Evolutionary conservation across 805 yeast genomes (phyloP), one percentile per base, ranked within the genome.

Genomic region (Cyberlindnera veronae): DNA sequence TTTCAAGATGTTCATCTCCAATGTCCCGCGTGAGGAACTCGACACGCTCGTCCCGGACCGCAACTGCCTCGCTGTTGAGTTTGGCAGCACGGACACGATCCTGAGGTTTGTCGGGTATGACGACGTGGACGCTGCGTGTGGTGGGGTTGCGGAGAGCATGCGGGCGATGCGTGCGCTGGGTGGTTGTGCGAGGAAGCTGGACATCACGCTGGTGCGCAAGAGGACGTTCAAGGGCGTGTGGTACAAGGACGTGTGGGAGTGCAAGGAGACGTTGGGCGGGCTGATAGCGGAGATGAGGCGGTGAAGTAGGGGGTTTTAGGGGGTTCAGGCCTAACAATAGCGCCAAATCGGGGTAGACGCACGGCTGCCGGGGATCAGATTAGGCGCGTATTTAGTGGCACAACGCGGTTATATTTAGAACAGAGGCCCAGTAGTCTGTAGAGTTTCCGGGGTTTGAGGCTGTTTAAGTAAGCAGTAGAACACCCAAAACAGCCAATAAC

Each of bases 41-140:
- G 34, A 36, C 2, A 32, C 36, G 8, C 16, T 41, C 6, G n/a
- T 41, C 5, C 41, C 41, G 2, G 38, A 34, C 29, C n/a, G 19
- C 28, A 41, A 41, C 33, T 41, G 45, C 29, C 10, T 41, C 7
- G 29, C 23, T 7, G 7, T 37, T 26, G 45, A 41, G 12, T 34
- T 41, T 19, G 5, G 18, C 12, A 21, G 10, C n/a, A 10, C 24
- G 17, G 29, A 33, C 9, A 6, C 22, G 2, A 34, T 41, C n/a
- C 6, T 41, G 34, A 19, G 23, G 14, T 41, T 41, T 18, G 21
- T 40, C 11, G 43, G 42, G 22, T 24, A 5, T 17, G 36, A 35
- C 16, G 34, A 31, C 18, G 27, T 32, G 12, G 26, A 30, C 5
- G 18, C n/a, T n/a, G n/a, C n/a, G n/a, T n/a, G 29, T 26, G 29